Evolutionary conservation across 2,329 filamentous ascomycete species (phyloP).

Genomic region (Thelonectria olida): DNA sequence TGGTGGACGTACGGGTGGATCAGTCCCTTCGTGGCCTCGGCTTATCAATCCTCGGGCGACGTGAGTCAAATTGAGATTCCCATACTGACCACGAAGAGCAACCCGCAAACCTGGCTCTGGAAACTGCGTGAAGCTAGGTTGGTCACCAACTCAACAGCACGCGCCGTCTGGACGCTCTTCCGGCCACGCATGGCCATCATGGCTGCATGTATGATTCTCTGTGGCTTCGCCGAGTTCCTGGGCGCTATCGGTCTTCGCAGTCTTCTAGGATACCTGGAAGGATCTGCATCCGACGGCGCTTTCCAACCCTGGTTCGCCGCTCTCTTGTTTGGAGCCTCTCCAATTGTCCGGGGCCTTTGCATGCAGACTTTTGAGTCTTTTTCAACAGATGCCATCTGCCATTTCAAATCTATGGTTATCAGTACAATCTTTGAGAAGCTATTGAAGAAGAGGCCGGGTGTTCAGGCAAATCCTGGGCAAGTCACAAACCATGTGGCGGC

Average conservation of each 20-base stretch:
- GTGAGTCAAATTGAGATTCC: not conserved
- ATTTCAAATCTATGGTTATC: conserved; percentile 9
- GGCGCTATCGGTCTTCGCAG: conserved; percentile 10
- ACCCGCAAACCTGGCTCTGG: not conserved
- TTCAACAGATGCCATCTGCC: conserved; percentile 12
- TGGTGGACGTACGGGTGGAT: conserved; percentile 17
- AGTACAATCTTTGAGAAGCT: not conserved
- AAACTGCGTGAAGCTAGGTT: no score
- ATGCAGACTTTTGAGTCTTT: conserved; percentile 19
- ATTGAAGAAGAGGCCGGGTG: no score
- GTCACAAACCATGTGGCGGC: conserved; percentile 7
- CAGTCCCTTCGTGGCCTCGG: conserved; percentile 1
- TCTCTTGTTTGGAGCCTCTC: conserved; percentile 6
- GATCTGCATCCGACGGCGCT: not conserved
- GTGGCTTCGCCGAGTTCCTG: conserved; percentile 9
- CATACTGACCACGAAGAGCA: not conserved
- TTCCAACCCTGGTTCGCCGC: conserved; percentile 12
- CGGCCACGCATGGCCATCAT: not conserved
- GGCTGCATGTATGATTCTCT: conserved; percentile 5
- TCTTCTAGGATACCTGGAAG: not conserved
- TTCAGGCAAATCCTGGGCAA: not conserved
- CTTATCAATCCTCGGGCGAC: no score
- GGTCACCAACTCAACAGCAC: not conserved
- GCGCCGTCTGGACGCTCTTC: not conserved
- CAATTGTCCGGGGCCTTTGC: conserved; percentile 5